These are phyloP conservation scores for Colletotrichum costaricense DNA, from an alignment of 2,329 filamentous ascomycete species.

Conservation along the genomic window DNA sequence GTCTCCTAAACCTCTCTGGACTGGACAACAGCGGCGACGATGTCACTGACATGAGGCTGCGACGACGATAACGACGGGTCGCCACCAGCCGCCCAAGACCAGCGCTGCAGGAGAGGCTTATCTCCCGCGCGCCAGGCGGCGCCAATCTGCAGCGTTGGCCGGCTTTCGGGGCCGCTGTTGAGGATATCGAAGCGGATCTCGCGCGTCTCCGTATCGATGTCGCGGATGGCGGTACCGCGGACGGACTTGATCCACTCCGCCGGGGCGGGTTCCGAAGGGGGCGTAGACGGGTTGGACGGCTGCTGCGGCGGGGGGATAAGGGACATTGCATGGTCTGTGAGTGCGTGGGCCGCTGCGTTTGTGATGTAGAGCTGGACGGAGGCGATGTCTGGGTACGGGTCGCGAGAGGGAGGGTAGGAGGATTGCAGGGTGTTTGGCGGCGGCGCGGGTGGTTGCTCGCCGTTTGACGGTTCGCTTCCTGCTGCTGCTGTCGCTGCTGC, in stretches of 20 bases:
- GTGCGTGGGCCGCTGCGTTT: constrained; percentile 53
- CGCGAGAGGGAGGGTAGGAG: constrained; percentile 55
- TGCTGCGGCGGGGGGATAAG: constrained; percentile 14
- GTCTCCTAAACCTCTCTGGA: constrained; percentile 28
- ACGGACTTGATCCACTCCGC: constrained; percentile 44
- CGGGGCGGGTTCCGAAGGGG: constrained; percentile 8
- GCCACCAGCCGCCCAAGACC: constrained; percentile 44
- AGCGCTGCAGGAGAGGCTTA: constrained; percentile 37
- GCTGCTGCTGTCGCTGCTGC: background rate
- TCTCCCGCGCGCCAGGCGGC: constrained; percentile 35
- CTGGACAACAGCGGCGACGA: constrained; percentile 29
- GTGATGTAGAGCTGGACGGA: constrained; percentile 60
- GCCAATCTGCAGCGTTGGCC: constrained; percentile 39
- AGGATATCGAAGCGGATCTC: constrained; percentile 48
- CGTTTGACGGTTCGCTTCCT: background rate
- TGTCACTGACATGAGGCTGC: constrained; percentile 9
- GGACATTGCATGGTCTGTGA: constrained; percentile 50
- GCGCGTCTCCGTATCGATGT: constrained; percentile 41
- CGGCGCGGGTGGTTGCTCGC: constrained; percentile 37
- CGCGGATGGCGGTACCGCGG: constrained; percentile 46
- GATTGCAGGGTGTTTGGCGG: constrained; percentile 46
- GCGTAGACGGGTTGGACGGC: background rate
- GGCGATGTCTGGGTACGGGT: constrained; percentile 56
- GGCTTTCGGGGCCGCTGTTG: constrained; percentile 34
- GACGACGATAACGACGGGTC: background rate